Conservation (phyloP, 129 eudicot species). For the Kitagawia praeruptora region DNA sequence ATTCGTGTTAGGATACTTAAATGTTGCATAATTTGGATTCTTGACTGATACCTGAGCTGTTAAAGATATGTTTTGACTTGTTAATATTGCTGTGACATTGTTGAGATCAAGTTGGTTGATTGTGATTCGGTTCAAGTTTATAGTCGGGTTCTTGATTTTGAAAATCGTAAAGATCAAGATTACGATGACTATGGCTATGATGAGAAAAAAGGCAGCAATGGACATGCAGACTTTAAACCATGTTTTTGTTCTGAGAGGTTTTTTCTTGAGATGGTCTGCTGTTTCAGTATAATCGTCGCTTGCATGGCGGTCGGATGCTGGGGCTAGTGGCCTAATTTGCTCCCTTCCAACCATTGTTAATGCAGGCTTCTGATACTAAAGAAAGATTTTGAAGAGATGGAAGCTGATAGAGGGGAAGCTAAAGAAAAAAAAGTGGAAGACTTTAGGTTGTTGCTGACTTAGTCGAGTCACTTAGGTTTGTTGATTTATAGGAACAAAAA, state of each 20-base stretch:
- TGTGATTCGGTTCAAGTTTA: constrained; percentile 38
- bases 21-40: constrained; percentile 68
- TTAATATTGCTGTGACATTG: constrained; percentile 20
- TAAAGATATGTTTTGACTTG: constrained; percentile 51
- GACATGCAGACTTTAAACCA: constrained; percentile 26
- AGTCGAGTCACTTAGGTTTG: neutral
- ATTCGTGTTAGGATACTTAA: constrained; percentile 57
- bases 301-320: constrained; percentile 26
- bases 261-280: constrained; percentile 7
- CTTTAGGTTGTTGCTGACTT: neutral
- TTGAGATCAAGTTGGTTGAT: constrained; percentile 21
- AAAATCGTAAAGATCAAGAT: constrained; percentile 54
- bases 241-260: constrained; percentile 12
- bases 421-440: neutral
- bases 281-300: constrained; percentile 20
- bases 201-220: constrained; percentile 24
- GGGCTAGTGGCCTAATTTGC: constrained; percentile 53
- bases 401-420: neutral
- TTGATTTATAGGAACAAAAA: neutral
- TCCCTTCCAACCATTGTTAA: constrained; percentile 42
- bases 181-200: constrained; percentile 24
- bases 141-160: constrained; percentile 48
- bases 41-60: constrained; percentile 62
- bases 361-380: neutral
- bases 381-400: neutral